Evolutionary conservation across 2,329 filamentous ascomycete genomes (phyloP).

Genomic region (Apiospora malaysiana): DNA sequence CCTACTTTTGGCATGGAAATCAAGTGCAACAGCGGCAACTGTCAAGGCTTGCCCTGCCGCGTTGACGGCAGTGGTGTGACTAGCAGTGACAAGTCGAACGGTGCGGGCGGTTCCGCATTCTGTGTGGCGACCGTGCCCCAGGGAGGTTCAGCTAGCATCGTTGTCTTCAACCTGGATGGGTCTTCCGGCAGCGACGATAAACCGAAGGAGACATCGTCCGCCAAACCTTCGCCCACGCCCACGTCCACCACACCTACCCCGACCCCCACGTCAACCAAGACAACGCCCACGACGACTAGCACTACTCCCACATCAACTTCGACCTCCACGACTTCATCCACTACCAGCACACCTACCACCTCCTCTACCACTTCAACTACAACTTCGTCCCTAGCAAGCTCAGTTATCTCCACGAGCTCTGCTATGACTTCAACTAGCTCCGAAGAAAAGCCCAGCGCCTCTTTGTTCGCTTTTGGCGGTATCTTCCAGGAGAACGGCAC

Average conservation of each 20-base stretch:
- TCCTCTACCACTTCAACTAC: conserved; percentile 34
- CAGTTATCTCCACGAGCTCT: background rate
- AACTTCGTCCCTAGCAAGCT: conserved; percentile 19
- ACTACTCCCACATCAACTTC: conserved; percentile 21
- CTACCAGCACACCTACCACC: conserved; percentile 29
- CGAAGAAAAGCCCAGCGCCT: conserved; percentile 25
- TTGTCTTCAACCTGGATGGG: conserved; percentile 60
- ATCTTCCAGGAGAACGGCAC: conserved; percentile 60
- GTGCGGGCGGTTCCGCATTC: conserved; percentile 73
- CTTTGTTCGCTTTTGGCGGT: conserved; percentile 44
- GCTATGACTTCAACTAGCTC: conserved; percentile 21
- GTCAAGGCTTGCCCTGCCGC: conserved; percentile 76
- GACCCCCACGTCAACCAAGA: conserved; percentile 31
- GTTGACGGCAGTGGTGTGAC: conserved; percentile 70
- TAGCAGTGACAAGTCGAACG: conserved; percentile 58
- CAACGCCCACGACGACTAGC: conserved; percentile 25
- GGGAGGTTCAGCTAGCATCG: conserved; percentile 70
- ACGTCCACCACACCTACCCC: conserved; percentile 24
- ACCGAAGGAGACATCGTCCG: conserved; percentile 29
- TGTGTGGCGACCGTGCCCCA: conserved; percentile 78
- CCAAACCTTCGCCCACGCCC: conserved; percentile 32
- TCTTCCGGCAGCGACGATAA: conserved; percentile 36
- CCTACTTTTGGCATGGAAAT: conserved; percentile 74
- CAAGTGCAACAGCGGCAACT: conserved; percentile 68
- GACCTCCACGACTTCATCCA: conserved; percentile 23